Base-by-base conservation (phyloP, 2,329 filamentous ascomycete species). In the Harringtonia lauricola region DNA sequence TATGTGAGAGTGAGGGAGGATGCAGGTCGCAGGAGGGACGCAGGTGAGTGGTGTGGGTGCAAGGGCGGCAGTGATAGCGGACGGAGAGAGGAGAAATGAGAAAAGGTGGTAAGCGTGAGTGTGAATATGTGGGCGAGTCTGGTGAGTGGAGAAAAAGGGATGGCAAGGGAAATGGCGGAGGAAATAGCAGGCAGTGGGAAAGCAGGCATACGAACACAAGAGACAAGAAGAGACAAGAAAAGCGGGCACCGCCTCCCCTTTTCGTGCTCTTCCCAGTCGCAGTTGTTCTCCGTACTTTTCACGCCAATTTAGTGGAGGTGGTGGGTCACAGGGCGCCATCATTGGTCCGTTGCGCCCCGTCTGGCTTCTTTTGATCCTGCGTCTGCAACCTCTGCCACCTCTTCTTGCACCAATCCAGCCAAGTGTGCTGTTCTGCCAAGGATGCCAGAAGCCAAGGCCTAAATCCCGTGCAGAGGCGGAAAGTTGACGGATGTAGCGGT, bases 291-390 rank as follows among this genome's bases (percentile, higher is more conserved):
- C 18, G 36, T 37, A 24, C 26, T 18, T 18, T 39, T 29, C 28
- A 30, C 38, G 31, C 22, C 30, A 36, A 33, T 24, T 36, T 42
- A 36, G 36, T 36, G 38, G 43, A 39, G 38, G 33, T 37, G 44
- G 44, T 37, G 41, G 47, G 40, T 26, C 26, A 8, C 12, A 15
- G 31, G 35, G 31, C 39, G 19, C 24, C 24, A 8, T 21, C 35
- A 48, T 46, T 22, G 47, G 47, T 29, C 26, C 22, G n/a, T 4
- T 13, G 10, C 3, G 8, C 33, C 8, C 37, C 46, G 37, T 43
- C 41, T 22, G 3, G 10, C 8, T 15, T 28, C 35, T 12, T 14
- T 35, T 38, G 31, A 21, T 42, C 21, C 40, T 36, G 31, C 40
- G 14, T 26, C 21, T 24, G 21, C 36, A 24, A 21, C 12, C 21